A percentile compares a stretch with the other conserved stretches of the same genome.
phyloP scores from a whole-genome alignment of 2,329 filamentous ascomycete genomes.

The Arthroderma sp. region DNA sequence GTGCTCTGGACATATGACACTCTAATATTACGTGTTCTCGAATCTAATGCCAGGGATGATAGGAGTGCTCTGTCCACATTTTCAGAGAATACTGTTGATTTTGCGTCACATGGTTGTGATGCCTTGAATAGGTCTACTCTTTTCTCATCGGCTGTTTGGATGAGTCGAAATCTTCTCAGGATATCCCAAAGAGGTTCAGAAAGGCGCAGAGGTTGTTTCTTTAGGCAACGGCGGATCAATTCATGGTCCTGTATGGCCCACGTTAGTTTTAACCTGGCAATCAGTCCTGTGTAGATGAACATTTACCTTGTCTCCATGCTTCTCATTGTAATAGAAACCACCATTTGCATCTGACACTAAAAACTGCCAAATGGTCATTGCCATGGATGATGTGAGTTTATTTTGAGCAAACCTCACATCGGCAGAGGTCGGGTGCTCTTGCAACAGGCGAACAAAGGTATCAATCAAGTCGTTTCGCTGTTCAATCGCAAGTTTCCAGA shows the following conservation, averaged over 20 bases:
- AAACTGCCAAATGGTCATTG: constrained; percentile 12
- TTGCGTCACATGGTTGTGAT: constrained; percentile 1
- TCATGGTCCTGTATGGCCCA: neutral
- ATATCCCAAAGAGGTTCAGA: constrained; percentile 6
- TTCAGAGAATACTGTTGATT: constrained; percentile 8
- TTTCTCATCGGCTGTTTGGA: constrained; percentile 7
- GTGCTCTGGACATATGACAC: constrained; percentile 13
- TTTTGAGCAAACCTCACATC: constrained; percentile 10
- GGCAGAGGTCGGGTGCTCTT: constrained; percentile 8
- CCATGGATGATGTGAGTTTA: constrained; percentile 5
- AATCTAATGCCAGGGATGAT: constrained; percentile 12
- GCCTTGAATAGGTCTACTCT: constrained; percentile 8
- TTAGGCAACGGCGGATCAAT: constrained; percentile 1
- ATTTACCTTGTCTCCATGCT: neutral
- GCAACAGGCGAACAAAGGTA: constrained; percentile 13
- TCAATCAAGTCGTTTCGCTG: constrained; percentile 5
- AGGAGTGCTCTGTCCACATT: constrained; percentile 10
- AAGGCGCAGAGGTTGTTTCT: neutral
- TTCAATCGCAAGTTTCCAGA: constrained; percentile 7
- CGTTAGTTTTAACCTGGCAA: neutral
- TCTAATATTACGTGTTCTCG: constrained; percentile 6
- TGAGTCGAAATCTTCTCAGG: constrained; percentile 4
- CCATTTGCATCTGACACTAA: constrained; percentile 3
- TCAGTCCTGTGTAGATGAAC: neutral
- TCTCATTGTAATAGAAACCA: neutral